Base-by-base conservation (phyloP, 1,139 yeast genomes). In the Yamadazyma blattariae region DNA sequence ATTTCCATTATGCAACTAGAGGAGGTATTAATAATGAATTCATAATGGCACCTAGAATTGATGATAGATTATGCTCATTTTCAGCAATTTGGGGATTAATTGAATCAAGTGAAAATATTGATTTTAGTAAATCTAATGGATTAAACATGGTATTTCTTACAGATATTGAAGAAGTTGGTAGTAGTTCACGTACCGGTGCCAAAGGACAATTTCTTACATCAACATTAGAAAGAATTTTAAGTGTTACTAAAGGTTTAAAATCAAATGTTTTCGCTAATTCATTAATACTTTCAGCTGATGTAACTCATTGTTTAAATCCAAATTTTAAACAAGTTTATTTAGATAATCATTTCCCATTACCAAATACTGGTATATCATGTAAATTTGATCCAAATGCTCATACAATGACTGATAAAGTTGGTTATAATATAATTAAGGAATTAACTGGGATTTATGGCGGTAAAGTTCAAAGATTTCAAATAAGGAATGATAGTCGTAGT, bases 371-470 rank as follows among this genome's bases (percentile, higher is more conserved):
- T 32, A 60, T 86, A 36, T 69, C 87, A 1, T 57, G 87, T 21
- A 74, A 87, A 7, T 64, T 80, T 47, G 95, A 87, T 57, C 76
- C 94, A 23, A 83, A 86, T 52, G 87, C 80, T 16, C 83, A 82
- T 54, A 82, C 86, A 76, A 85, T 90, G 29, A 85, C 95, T 12
- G 95, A 87, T 54, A 70, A 80, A 3, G 77, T 79, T 23, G 86
- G 90, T 10, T 61, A 74, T 30, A 81, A 88, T 0, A 62, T 87
- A 33, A 69, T 79, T 29, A 81, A 81, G 50, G 79, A 81, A 45
- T 61, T 87, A 47, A 89, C 87, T 5, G 61, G 71, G 31, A 34
- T 28, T 1, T 78, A 84, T 41, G 82, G 68, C 33, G 84, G 84
- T 46, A 61, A 61, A 34, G 46, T 86, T 20, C 96, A 87, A 57